phyloP scores from a whole-genome alignment of 1,284 basidiomycete genomes.

The Puccinia horiana region DNA sequence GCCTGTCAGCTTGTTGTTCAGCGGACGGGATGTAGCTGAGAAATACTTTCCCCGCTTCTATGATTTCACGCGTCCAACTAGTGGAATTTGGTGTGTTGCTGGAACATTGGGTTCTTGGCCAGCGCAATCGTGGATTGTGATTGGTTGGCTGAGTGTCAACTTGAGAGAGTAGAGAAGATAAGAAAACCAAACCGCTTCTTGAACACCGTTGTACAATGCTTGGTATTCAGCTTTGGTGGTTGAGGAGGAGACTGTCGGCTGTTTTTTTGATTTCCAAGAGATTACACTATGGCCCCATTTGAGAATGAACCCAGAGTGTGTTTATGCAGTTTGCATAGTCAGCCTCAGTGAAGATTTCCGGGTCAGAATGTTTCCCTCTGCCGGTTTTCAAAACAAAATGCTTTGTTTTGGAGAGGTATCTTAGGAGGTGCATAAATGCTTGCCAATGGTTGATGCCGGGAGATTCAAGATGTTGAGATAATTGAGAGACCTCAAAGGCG shows the following conservation, averaged over 20 bases:
- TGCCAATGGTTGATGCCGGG: background rate
- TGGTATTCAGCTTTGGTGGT: constrained; percentile 24
- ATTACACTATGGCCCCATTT: background rate
- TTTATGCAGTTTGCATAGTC: background rate
- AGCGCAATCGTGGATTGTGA: background rate
- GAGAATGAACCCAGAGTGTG: background rate
- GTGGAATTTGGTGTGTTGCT: background rate
- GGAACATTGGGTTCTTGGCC: background rate
- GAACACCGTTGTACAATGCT: background rate
- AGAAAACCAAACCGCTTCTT: constrained; percentile 13
- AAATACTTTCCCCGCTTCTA: background rate
- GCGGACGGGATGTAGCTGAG: background rate
- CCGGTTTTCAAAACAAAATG: background rate
- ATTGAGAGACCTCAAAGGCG: background rate
- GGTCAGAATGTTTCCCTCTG: background rate
- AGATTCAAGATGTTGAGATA: background rate
- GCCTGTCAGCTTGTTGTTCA: background rate
- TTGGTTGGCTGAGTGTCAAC: constrained; percentile 5
- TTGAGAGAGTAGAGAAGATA: background rate
- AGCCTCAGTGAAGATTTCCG: background rate
- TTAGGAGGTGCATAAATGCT: background rate
- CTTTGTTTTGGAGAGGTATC: background rate
- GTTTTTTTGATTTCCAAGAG: constrained; percentile 11
- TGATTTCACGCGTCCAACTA: background rate
- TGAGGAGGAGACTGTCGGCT: background rate